phyloP scores from a whole-genome alignment of 2,329 filamentous ascomycete genomes.

The Alternaria sp. region DNA sequence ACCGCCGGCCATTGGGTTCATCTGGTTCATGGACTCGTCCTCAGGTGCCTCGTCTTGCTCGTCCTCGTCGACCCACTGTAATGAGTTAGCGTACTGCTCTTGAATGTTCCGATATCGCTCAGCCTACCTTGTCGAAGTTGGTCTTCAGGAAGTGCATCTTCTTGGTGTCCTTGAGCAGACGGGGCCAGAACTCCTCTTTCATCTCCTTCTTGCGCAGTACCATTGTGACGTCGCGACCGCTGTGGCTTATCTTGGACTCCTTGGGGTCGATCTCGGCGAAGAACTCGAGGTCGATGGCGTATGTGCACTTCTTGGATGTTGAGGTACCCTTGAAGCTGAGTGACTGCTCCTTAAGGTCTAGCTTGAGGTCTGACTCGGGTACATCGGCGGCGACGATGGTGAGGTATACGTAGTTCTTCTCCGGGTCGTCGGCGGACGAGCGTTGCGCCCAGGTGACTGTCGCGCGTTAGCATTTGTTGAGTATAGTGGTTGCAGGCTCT shows the following conservation, averaged over 20 bases:
- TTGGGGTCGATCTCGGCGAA: constrained; percentile 88
- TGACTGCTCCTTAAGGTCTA: constrained; percentile 74
- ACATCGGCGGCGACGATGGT: constrained; percentile 91
- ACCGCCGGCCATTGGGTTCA: constrained; percentile 60
- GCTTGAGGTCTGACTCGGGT: constrained; percentile 73
- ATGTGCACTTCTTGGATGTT: constrained; percentile 82
- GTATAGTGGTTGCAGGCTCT: neutral
- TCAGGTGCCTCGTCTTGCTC: constrained; percentile 92
- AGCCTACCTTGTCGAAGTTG: constrained; percentile 88
- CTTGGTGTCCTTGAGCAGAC: constrained; percentile 86
- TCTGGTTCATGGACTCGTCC: constrained; percentile 65
- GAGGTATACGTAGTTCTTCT: constrained; percentile 94
- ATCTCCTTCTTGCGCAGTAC: constrained; percentile 97
- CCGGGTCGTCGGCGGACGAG: constrained; percentile 77
- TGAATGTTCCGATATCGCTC: neutral
- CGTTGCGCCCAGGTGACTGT: constrained; percentile 98
- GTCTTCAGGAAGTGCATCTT: constrained; percentile 97
- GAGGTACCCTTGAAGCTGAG: constrained; percentile 85
- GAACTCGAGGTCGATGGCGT: constrained; percentile 85
- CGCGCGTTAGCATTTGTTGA: constrained; percentile 24
- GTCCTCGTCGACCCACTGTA: constrained; percentile 92
- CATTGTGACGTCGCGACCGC: constrained; percentile 83
- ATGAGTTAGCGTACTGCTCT: constrained; percentile 26
- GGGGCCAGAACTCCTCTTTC: constrained; percentile 93
- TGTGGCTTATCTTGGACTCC: constrained; percentile 87